These are phyloP conservation scores for Tetrahymena borealis DNA, from an alignment of 73 alveolate species.

Conservation along the genomic window DNA sequence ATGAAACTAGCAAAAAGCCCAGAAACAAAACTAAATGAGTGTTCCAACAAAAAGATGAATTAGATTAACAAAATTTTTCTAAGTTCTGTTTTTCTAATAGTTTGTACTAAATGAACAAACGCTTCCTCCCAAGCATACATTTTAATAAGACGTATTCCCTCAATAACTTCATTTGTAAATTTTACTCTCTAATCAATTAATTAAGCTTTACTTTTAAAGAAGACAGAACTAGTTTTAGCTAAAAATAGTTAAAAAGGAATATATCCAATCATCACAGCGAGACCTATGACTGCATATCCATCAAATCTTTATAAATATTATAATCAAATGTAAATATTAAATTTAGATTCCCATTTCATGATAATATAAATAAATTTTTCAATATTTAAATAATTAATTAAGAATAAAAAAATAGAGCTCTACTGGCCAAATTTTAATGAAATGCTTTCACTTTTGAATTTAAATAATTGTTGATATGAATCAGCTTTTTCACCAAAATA, in stretches of 20 bases:
- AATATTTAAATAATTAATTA: too few species aligned
- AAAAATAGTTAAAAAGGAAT: background rate
- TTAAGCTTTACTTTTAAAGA: background rate
- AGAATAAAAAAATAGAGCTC: too few species aligned
- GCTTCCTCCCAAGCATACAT: conserved; percentile 30
- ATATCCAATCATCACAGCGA: background rate
- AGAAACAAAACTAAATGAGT: background rate
- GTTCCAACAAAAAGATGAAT: background rate
- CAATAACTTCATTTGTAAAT: conserved; percentile 7
- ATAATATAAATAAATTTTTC: too few species aligned
- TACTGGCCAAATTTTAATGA: too few species aligned
- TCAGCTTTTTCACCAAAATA: too few species aligned
- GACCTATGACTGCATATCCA: background rate
- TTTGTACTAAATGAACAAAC: background rate
- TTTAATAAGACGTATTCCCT: conserved; percentile 23
- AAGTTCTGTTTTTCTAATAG: background rate
- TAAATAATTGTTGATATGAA: too few species aligned
- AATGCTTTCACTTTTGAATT: too few species aligned
- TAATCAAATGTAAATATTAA: too few species aligned
- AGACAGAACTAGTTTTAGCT: background rate
- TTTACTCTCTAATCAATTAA: conserved; percentile 2
- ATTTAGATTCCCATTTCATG: too few species aligned
- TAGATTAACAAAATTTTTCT: background rate
- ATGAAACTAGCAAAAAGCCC: conserved; percentile 7
- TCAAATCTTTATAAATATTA: background rate